Evolutionary conservation across 352 stramenopile genomes (phyloP), one percentile per base, ranked within the genome.

Genomic region (Phytophthora foliorum): DNA sequence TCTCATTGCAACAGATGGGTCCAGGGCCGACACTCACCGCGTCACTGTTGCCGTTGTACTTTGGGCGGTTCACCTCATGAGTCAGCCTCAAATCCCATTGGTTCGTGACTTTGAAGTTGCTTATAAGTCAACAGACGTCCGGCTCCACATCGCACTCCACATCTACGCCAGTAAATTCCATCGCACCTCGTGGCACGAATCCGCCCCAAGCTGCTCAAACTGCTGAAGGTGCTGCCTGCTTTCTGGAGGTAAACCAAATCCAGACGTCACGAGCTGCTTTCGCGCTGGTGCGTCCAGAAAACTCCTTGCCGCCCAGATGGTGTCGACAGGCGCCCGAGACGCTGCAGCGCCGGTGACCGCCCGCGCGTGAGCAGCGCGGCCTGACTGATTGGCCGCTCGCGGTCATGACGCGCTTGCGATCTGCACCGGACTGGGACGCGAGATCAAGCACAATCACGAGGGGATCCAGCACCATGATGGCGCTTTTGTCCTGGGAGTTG

Each of bases 391-490:
- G 60, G 60, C n/a, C 56, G 50, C 25, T 24, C 14, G 6, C 11
- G 27, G 10, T 6, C 67, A 57, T 74, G 67, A 74, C 67, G 67
- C 67, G 67, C 54, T 60, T 32, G 55, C 49, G 41, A 62, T 55
- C 36, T 56, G 36, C 48, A 3, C 52, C 6, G 25, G n/a, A 29
- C 24, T 16, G 34, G 24, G 22, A 9, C 48, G 6, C 2, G 7
- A 16, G 16, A 24, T 3, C 19, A 19, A 62, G 41, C 63, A 16
- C 56, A 72, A 67, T 57, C 56, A 36, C 24, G 16, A 38, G n/a
- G 10, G 21, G 22, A 21, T 52, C 13, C 2, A 52, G 9, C 7
- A 17, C 34, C 2, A 56, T 68, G 58, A 51, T 72, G 49, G 42
- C 46, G 57, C n/a, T 66, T 24, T 16, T 2, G 22, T 4, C 16